These are phyloP conservation scores for Corchorus olitorius DNA, from an alignment of 345 rosid genomes.

Conservation along the genomic window DNA sequence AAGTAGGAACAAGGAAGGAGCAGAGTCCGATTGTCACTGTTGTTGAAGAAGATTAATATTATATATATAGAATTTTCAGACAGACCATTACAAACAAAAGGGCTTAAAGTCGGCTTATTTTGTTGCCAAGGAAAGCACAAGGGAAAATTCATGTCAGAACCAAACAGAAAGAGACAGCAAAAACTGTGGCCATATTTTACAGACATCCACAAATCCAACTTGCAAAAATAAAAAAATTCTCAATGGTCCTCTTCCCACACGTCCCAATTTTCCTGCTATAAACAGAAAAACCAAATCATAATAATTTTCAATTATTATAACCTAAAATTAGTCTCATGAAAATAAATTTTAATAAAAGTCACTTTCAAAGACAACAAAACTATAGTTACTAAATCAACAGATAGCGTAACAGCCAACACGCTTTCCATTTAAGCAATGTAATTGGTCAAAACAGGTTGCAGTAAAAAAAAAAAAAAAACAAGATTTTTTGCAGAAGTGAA, in stretches of 20 bases:
- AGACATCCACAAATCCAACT: conserved; percentile 62
- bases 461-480: conserved; percentile 28
- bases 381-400: conserved; percentile 21
- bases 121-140: conserved; percentile 37
- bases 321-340: conserved; percentile 16
- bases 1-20: conserved; percentile 17
- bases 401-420: conserved; percentile 33
- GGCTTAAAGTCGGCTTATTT: conserved; percentile 31
- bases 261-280: conserved; percentile 25
- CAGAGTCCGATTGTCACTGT: conserved; percentile 22
- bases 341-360: conserved; percentile 32
- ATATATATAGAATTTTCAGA: conserved; percentile 36
- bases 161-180: conserved; percentile 49
- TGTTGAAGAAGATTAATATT: conserved; percentile 33
- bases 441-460: conserved; percentile 16
- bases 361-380: conserved; percentile 34
- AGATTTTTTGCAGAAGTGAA: conserved; percentile 22
- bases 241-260: conserved; percentile 32
- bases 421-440: conserved; percentile 29
- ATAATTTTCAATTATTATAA: conserved; percentile 27
- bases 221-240: conserved; percentile 35
- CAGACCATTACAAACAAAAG: conserved; percentile 20
- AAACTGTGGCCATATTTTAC: conserved; percentile 45
- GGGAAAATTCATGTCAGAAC: conserved; percentile 42
- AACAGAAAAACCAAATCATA: conserved; percentile 23